Percentiles rank a stretch among this genome's conserved stretches.
Evolutionary conservation across 257 asterid genomes (phyloP).

Genomic region (Euphrasia confusa): DNA sequence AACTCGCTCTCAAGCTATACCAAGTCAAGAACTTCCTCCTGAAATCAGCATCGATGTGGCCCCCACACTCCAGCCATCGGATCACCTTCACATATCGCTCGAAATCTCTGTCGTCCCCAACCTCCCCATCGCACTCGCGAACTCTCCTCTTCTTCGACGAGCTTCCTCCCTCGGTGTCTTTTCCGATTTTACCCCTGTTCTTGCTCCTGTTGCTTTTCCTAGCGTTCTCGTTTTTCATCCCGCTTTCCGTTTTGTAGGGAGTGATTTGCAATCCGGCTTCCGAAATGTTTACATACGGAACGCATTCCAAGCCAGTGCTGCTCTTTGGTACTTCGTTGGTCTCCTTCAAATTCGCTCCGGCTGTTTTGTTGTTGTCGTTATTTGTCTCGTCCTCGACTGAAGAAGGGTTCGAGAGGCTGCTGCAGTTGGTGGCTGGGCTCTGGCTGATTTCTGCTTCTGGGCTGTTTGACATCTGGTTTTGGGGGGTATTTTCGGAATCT

Average conservation of each 20-base stretch:
- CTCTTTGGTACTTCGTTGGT: conserved; percentile 17
- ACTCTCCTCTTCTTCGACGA: conserved; percentile 66
- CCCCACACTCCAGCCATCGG: conserved; percentile 78
- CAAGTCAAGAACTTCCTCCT: conserved; percentile 88
- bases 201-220: conserved; percentile 36
- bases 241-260: conserved; percentile 53
- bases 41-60: conserved; percentile 57
- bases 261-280: conserved; percentile 48
- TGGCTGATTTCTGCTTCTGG: conserved; percentile 48
- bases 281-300: conserved; percentile 32
- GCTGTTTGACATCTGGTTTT: conserved; percentile 29
- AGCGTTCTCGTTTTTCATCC: conserved; percentile 38
- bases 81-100: conserved; percentile 82
- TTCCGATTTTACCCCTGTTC: conserved; percentile 33
- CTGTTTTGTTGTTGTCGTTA: conserved; percentile 36
- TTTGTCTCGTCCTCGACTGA: conserved; percentile 80
- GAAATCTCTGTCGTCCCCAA: conserved; percentile 56
- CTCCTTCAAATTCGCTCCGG: conserved; percentile 36
- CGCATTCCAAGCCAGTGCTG: conserved; percentile 40
- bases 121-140: conserved; percentile 35
- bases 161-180: conserved; percentile 68
- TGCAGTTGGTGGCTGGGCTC: conserved; percentile 63
- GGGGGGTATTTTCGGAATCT: conserved; percentile 29
- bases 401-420: conserved; percentile 89
- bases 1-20: conserved; percentile 82